phyloP scores from a whole-genome alignment of 768 basidiomycete species.

The Amyloporia xantha region DNA sequence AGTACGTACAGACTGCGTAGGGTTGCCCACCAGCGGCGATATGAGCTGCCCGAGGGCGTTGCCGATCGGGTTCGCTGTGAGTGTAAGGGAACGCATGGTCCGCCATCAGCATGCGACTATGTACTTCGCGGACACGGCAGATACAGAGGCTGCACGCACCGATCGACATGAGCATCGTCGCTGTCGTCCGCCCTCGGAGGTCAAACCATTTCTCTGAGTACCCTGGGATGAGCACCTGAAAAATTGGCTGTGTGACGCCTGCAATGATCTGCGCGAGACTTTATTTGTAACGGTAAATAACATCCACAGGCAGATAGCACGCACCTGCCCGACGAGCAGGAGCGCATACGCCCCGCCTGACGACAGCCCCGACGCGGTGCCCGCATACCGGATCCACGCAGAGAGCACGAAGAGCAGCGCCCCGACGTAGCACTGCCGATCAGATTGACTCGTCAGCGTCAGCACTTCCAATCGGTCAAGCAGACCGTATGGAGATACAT shows the following conservation, averaged over 20 bases:
- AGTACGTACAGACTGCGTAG: conserved; percentile 46
- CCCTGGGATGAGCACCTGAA: conserved; percentile 71
- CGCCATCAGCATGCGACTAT: not conserved
- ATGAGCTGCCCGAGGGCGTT: conserved; percentile 68
- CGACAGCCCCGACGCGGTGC: conserved; percentile 50
- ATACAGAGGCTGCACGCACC: conserved; percentile 21
- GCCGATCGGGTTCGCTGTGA: conserved; percentile 65
- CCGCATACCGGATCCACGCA: conserved; percentile 74
- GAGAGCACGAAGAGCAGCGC: conserved; percentile 48
- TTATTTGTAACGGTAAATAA: no score
- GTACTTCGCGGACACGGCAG: not conserved
- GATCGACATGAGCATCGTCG: conserved; percentile 55
- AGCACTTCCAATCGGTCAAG: not conserved
- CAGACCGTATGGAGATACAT: no score
- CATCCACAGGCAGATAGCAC: no score
- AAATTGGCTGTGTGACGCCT: conserved; percentile 62
- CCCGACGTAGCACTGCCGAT: conserved; percentile 63
- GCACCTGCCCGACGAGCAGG: conserved; percentile 65
- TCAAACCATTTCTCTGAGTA: conserved; percentile 86
- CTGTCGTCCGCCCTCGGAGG: conserved; percentile 67
- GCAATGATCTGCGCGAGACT: conserved; percentile 44
- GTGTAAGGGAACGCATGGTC: no score
- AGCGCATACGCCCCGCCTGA: conserved; percentile 52
- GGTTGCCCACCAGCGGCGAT: conserved; percentile 48
- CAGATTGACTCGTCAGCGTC: no score